phyloP scores from a whole-genome alignment of 495 filamentous ascomycete genomes.

The Penicillium maclennaniae region DNA sequence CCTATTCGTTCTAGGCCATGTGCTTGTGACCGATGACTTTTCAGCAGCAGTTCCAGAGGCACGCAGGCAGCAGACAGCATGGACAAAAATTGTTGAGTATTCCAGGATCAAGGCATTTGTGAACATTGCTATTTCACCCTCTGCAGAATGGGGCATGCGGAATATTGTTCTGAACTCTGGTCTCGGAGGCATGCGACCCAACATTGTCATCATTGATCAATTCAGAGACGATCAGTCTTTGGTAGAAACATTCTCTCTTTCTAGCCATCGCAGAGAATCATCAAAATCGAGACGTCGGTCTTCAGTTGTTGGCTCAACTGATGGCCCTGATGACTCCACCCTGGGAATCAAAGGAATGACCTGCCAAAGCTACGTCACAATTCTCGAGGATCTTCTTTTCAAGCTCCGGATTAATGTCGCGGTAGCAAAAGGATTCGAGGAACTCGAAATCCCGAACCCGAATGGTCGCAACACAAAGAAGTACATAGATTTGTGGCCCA shows the following conservation, averaged over 20 bases:
- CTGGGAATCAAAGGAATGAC: constrained; percentile 59
- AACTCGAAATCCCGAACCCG: constrained; percentile 63
- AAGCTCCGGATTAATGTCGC: constrained; percentile 82
- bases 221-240: constrained; percentile 53
- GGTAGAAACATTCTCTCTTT: constrained; percentile 39
- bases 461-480: constrained; percentile 60
- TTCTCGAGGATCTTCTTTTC: constrained; percentile 76
- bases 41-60: constrained; percentile 73
- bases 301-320: constrained; percentile 7
- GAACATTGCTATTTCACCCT: constrained; percentile 76
- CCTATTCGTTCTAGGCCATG: constrained; percentile 80
- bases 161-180: constrained; percentile 80
- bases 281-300: constrained; percentile 26
- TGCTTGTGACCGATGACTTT: constrained; percentile 83
- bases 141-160: constrained; percentile 79
- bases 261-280: constrained; percentile 22
- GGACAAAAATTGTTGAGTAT: constrained; percentile 82
- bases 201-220: constrained; percentile 79
- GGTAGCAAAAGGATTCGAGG: constrained; percentile 76
- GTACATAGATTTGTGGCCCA: constrained; percentile 87
- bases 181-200: constrained; percentile 85
- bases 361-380: constrained; percentile 69
- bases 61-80: constrained; percentile 71
- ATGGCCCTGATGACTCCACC: constrained; percentile 39
- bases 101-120: constrained; percentile 89